These are phyloP conservation scores for Phaeodactylum tricornutum DNA, from an alignment of 108 stramenopile genomes.

Conservation along the genomic window DNA sequence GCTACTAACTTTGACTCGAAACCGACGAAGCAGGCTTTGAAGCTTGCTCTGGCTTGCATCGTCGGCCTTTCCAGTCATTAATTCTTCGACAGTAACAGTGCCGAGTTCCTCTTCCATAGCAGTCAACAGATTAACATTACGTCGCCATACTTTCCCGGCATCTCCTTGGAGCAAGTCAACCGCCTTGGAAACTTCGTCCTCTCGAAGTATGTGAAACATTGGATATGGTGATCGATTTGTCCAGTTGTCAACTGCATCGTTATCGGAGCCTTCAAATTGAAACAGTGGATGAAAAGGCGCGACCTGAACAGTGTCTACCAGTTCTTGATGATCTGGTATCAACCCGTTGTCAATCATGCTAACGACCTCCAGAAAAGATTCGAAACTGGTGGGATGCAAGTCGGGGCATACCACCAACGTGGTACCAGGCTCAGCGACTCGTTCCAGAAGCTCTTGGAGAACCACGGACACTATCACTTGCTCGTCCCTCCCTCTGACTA, in stretches of 20 bases:
- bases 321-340: constrained; percentile 25
- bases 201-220: constrained; percentile 73
- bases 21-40: background rate
- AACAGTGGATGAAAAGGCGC: constrained; percentile 78
- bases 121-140: constrained; percentile 54
- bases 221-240: constrained; percentile 76
- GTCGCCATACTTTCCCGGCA: constrained; percentile 57
- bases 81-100: constrained; percentile 17
- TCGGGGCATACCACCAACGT: constrained; percentile 67
- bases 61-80: constrained; percentile 12
- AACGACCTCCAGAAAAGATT: constrained; percentile 35
- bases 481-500: constrained; percentile 43
- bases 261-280: constrained; percentile 31
- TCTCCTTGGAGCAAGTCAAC: constrained; percentile 65
- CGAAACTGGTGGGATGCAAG: constrained; percentile 45
- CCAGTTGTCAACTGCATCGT: constrained; percentile 42
- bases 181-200: constrained; percentile 58
- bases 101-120: constrained; percentile 38
- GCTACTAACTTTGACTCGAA: too few species aligned
- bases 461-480: constrained; percentile 29
- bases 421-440: constrained; percentile 32
- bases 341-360: constrained; percentile 39
- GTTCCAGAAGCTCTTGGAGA: constrained; percentile 30
- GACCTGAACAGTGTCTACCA: constrained; percentile 49
- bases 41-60: background rate